Evolutionary conservation across 139 green algal species (phyloP), one percentile per base, ranked within the genome.

Genomic region (Deuterostichococcus epilithicus): DNA sequence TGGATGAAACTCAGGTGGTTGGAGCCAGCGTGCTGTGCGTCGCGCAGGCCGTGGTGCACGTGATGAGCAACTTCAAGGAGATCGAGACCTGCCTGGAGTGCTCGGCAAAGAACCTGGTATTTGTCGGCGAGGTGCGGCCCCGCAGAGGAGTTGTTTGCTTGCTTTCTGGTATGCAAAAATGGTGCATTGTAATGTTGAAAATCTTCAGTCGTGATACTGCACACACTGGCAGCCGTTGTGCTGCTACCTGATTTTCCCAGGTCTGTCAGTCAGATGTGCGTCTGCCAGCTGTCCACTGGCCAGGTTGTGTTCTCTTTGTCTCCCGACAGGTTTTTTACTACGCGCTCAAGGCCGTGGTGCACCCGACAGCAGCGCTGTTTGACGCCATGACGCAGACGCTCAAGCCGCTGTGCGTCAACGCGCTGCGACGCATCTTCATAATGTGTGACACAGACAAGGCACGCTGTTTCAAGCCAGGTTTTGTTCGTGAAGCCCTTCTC

Each of bases 21-120:
- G n/a, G n/a, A n/a, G n/a, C 42, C 42, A 23, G 42, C 42, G 42
- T 23, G 8, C 42, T 23, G 42, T 13, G 18, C 28, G 10, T 23
- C n/a, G 5, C 81, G 77, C 78, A 87, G 84, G 76, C 78, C 23
- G 84, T 92, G 8, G 74, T 82, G 72, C 82, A 80, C 0, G 82
- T 94, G 8, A 89, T 97, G 39, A 78, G 86, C 28, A 77, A 90
- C 28, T 86, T 86, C 68, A 82, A 76, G 25, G 81, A 95, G 63
- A 87, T 97, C 8, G 93, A 97, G 79, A 90, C 89, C 26, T 97
- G 91, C 82, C 88, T 97, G 67, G 92, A 96, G 82, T 97, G 92
- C 84, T 93, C 86, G 25, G 86, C 93, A 36, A 86, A 86, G 71
- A 91, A 79, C 67, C 89, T 92, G 73, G 78, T 83, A 60, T 91